These are phyloP conservation scores for Spirogloea muscicola DNA, from an alignment of 139 green algal genomes.

Conservation along the genomic window DNA sequence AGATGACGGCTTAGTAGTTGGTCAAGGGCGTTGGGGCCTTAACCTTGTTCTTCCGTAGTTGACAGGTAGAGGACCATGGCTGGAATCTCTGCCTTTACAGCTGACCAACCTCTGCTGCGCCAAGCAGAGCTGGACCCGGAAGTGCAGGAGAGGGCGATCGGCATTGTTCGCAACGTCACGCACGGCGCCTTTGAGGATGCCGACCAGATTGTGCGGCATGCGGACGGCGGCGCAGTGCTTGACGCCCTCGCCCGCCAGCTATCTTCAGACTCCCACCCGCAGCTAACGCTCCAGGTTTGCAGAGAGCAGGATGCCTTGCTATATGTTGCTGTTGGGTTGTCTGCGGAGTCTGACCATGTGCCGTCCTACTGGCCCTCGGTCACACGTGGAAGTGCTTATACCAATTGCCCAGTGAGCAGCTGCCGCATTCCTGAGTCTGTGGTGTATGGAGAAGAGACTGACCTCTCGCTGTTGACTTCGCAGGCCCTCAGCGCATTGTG, in stretches of 20 bases:
- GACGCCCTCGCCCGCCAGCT: neutral
- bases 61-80: neutral
- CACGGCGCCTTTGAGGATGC: neutral
- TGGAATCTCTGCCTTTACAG: neutral
- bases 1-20: neutral
- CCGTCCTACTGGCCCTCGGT: too few species aligned
- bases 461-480: too few species aligned
- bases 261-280: too few species aligned
- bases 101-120: neutral
- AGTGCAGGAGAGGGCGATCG: neutral
- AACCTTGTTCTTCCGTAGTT: neutral
- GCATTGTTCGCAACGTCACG: neutral
- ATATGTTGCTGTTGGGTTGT: too few species aligned
- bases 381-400: too few species aligned
- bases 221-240: slow-evolving; percentile 7
- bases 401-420: too few species aligned
- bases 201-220: neutral
- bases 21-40: neutral
- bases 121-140: slow-evolving; percentile 50
- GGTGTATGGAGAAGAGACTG: too few species aligned
- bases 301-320: too few species aligned
- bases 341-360: too few species aligned
- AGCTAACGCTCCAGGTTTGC: too few species aligned
- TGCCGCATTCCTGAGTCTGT: too few species aligned
- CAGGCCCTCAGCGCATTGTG: too few species aligned